Evolutionary conservation across 2,329 filamentous ascomycete species (phyloP).

Genomic region (Elsinoe australis): DNA sequence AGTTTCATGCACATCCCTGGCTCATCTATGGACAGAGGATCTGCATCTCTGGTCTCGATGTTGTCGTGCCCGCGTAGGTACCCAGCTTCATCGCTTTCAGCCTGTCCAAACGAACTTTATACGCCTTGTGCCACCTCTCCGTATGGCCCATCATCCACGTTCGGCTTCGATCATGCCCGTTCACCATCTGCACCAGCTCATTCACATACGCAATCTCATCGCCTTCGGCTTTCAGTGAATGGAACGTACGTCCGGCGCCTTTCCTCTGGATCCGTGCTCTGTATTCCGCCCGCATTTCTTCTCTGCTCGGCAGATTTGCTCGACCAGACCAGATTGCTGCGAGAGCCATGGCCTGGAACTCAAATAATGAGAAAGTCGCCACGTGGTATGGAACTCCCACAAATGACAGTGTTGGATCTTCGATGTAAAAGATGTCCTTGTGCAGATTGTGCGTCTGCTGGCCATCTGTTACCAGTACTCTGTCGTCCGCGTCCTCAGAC

Average conservation of each 20-base stretch:
- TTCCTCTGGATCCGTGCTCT: constrained; percentile 30
- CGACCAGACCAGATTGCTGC: constrained; percentile 50
- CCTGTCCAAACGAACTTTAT: constrained; percentile 28
- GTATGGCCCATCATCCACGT: constrained; percentile 31
- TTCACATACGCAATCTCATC: constrained; percentile 36
- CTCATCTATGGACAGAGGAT: too few relatives aligned
- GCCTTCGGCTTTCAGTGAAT: constrained; percentile 35
- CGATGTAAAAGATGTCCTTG: constrained; percentile 64
- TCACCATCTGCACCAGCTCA: constrained; percentile 35
- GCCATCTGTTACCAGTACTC: constrained; percentile 56
- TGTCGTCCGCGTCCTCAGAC: constrained; percentile 44
- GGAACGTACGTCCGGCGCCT: constrained; percentile 39
- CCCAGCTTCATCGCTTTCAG: constrained; percentile 26
- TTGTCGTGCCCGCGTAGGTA: background rate
- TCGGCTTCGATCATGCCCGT: constrained; percentile 27
- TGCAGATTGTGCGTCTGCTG: constrained; percentile 58
- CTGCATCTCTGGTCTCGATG: background rate
- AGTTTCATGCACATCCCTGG: too few relatives aligned
- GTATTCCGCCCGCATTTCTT: constrained; percentile 40
- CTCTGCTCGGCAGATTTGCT: constrained; percentile 40
- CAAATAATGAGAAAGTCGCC: constrained; percentile 61
- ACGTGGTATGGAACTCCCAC: constrained; percentile 59
- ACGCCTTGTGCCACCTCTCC: constrained; percentile 31
- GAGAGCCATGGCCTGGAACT: constrained; percentile 59
- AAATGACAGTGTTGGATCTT: constrained; percentile 50